Base-by-base conservation (phyloP, 306 rosid species). In the Quercus mongolica region DNA sequence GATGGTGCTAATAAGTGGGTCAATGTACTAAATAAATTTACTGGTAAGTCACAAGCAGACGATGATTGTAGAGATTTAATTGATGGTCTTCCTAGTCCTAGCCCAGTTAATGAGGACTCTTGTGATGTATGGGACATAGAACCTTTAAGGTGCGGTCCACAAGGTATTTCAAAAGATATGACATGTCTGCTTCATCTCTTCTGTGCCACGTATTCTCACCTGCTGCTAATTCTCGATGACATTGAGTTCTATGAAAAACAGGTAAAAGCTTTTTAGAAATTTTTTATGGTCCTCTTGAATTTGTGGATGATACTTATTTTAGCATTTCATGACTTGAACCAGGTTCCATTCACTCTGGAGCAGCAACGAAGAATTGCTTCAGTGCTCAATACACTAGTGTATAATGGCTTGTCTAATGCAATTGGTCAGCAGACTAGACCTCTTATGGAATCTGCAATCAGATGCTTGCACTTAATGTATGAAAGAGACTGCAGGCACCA, bases 401-500 rank as follows among this genome's bases (percentile, higher is more conserved):
- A 91, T 76, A 94, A 91, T 83, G 97, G 98, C 65, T 74, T 95
- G 83, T 86, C 89, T 76, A 84, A 81, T 73, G 84, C 85, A 86
- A 77, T 73, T 82, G 88, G 89, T 80, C 86, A 78, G 77, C 92
- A 89, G 80, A 81, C 68, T 72, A 86, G 81, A 79, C 81, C 87
- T 81, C 94, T 95, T 81, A 86, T 91, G 94, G 97, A 95, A 65
- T 89, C 92, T 78, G 96, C 99, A 49, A 86, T 92, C 87, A 87
- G 94, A 88, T 95, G 99, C 92, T 86, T 95, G 89, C 99, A 90
- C 80, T 84, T 92, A 87, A 85, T 92, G 90, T 95, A 95, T 84
- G 99, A 95, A 87, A 86, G 99, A 89, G 97, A 95, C 84, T 95
- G 99, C 88, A 90, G 99, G 80, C 99, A 95, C 81, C 90, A 79